A percentile compares a stretch with the other conserved stretches of the same genome.
phyloP scores from a whole-genome alignment of 345 rosid genomes.

The Populus alba region DNA sequence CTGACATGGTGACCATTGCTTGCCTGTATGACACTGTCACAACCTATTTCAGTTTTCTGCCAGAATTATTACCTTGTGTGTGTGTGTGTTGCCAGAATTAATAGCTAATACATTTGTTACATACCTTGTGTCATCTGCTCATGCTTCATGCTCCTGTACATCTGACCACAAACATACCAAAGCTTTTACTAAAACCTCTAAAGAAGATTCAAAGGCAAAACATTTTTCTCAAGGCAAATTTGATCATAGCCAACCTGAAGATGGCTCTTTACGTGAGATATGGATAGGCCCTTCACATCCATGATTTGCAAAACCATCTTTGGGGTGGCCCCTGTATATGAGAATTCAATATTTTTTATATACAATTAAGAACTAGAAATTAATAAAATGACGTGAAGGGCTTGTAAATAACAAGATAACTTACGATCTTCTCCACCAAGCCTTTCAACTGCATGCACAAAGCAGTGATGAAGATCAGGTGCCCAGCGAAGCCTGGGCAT shows the following conservation, averaged over 20 bases:
- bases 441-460: conserved; percentile 58
- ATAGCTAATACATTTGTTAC: no score
- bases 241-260: conserved; percentile 65
- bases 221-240: neutral
- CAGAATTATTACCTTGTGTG: neutral
- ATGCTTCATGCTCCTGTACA: conserved; percentile 70
- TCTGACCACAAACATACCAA: conserved; percentile 31
- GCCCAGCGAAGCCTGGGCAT: conserved; percentile 70
- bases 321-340: conserved; percentile 56
- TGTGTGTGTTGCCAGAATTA: neutral
- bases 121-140: conserved; percentile 61
- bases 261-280: conserved; percentile 78
- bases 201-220: neutral
- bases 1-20: neutral
- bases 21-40: no score
- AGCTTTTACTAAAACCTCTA: neutral
- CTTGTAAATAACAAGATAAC: neutral
- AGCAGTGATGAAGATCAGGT: conserved; percentile 53
- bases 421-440: conserved; percentile 73
- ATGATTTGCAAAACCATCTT: conserved; percentile 64
- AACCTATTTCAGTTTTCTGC: neutral
- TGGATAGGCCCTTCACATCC: conserved; percentile 61
- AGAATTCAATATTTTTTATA: neutral
- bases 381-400: neutral
- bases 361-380: neutral